Evolutionary conservation across 2,329 filamentous ascomycete genomes (phyloP).

Genomic region (Aspergillus thermomutatus): DNA sequence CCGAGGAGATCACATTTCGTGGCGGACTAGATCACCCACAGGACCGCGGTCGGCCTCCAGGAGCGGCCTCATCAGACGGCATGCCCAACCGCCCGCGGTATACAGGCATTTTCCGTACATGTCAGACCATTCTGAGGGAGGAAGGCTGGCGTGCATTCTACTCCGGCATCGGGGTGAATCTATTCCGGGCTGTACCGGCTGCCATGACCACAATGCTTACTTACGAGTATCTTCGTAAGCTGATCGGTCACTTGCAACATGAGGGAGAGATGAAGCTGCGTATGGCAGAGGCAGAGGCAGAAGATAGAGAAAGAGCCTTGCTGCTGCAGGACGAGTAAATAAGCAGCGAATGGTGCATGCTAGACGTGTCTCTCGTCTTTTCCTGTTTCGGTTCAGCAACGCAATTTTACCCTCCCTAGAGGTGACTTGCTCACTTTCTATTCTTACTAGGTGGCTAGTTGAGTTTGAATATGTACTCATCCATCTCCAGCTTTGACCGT

Average conservation of each 20-base stretch:
- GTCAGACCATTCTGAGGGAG: slow-evolving; percentile 77
- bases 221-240: slow-evolving; percentile 72
- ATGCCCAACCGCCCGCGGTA: slow-evolving; percentile 61
- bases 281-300: slow-evolving; percentile 16
- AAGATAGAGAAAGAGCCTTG: slow-evolving; percentile 14
- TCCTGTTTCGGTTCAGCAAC: neutral
- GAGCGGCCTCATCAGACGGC: slow-evolving; percentile 51
- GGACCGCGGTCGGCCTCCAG: slow-evolving; percentile 45
- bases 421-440: neutral
- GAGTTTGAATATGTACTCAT: neutral
- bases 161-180: slow-evolving; percentile 93
- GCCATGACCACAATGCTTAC: slow-evolving; percentile 97
- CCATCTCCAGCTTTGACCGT: neutral
- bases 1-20: slow-evolving; percentile 52
- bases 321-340: slow-evolving; percentile 15
- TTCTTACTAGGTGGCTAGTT: neutral
- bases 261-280: slow-evolving; percentile 43
- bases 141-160: slow-evolving; percentile 98
- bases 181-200: slow-evolving; percentile 91
- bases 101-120: slow-evolving; percentile 75
- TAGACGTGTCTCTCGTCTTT: neutral
- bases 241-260: slow-evolving; percentile 52
- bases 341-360: neutral
- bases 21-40: slow-evolving; percentile 36
- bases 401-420: neutral